Conservation (phyloP, 805 yeast genomes). For the Zygotorulaspora sp. region DNA sequence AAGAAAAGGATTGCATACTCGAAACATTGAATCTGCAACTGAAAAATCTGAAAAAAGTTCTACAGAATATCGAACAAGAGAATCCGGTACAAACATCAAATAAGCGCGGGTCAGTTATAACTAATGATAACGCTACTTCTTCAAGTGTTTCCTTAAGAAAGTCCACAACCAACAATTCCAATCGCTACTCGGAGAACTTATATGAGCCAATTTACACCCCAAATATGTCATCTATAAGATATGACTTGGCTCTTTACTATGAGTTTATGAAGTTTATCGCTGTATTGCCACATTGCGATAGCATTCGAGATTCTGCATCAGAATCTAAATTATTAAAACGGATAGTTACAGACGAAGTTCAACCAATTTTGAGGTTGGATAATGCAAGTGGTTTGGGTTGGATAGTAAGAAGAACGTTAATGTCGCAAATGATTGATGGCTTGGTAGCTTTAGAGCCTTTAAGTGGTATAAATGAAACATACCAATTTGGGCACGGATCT, state of each 20-base stretch:
- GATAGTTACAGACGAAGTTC: slow-evolving; percentile 72
- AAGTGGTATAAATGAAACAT: slow-evolving; percentile 73
- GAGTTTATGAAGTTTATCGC: slow-evolving; percentile 40
- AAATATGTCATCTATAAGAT: slow-evolving; percentile 39
- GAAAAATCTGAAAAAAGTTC: slow-evolving; percentile 54
- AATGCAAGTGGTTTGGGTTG: slow-evolving; percentile 59
- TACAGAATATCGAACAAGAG: slow-evolving; percentile 47
- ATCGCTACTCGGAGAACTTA: slow-evolving; percentile 8
- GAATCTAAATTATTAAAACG: slow-evolving; percentile 57
- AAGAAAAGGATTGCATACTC: slow-evolving; percentile 65
- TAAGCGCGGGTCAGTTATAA: slow-evolving; percentile 14
- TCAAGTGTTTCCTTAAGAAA: slow-evolving; percentile 24
- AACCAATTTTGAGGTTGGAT: slow-evolving; percentile 63
- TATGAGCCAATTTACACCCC: slow-evolving; percentile 38
- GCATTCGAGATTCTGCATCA: slow-evolving; percentile 38
- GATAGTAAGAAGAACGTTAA: slow-evolving; percentile 56
- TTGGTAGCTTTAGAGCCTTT: slow-evolving; percentile 81
- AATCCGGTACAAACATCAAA: slow-evolving; percentile 7
- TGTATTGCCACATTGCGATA: slow-evolving; percentile 33
- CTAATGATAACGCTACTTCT: slow-evolving; percentile 14
- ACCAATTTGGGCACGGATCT: slow-evolving; percentile 39
- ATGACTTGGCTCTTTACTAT: slow-evolving; percentile 37
- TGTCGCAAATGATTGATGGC: slow-evolving; percentile 71
- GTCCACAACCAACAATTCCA: slow-evolving; percentile 14
- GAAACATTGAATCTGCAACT: slow-evolving; percentile 64